A percentile compares a stretch with the other conserved stretches of the same genome.
Evolutionary conservation across 257 asterid genomes (phyloP).

Genomic region (Henckelia pumila): DNA sequence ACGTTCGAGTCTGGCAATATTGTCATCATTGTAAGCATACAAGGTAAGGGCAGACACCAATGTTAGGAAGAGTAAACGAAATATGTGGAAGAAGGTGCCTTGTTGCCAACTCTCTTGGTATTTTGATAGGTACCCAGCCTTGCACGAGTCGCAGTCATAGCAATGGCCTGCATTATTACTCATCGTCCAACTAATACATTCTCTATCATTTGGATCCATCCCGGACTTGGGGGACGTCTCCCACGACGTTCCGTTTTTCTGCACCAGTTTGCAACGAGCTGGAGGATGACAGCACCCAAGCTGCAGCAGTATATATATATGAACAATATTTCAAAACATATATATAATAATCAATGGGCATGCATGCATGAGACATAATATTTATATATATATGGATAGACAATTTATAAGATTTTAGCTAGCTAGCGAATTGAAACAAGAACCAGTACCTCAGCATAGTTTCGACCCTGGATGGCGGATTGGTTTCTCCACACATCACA

Average conservation of each 20-base stretch:
- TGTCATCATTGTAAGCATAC: conserved; percentile 14
- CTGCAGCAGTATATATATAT: too few relatives aligned
- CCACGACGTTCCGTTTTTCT: conserved; percentile 20
- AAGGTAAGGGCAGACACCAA: conserved; percentile 18
- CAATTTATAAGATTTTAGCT: too few relatives aligned
- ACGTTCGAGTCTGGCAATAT: not conserved
- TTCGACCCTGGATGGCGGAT: not conserved
- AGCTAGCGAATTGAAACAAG: too few relatives aligned
- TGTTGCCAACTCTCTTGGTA: conserved; percentile 29
- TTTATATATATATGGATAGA: too few relatives aligned
- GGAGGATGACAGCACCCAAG: conserved; percentile 37
- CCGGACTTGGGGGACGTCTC: conserved; percentile 11
- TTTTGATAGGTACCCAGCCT: conserved; percentile 34
- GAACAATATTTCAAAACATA: not conserved
- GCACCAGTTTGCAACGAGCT: conserved; percentile 22
- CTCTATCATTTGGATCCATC: conserved; percentile 13
- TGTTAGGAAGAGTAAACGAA: conserved; percentile 11
- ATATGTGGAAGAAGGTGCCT: conserved; percentile 12
- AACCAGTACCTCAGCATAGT: not conserved
- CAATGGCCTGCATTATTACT: conserved; percentile 20
- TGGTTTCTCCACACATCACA: conserved; percentile 10
- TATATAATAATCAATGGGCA: not conserved
- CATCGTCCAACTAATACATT: conserved; percentile 21
- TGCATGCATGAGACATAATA: too few relatives aligned
- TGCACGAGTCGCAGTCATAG: conserved; percentile 37